Evolutionary conservation across 176 grass and related monocot species (phyloP).

Genomic region (Eragrostis nindensis): DNA sequence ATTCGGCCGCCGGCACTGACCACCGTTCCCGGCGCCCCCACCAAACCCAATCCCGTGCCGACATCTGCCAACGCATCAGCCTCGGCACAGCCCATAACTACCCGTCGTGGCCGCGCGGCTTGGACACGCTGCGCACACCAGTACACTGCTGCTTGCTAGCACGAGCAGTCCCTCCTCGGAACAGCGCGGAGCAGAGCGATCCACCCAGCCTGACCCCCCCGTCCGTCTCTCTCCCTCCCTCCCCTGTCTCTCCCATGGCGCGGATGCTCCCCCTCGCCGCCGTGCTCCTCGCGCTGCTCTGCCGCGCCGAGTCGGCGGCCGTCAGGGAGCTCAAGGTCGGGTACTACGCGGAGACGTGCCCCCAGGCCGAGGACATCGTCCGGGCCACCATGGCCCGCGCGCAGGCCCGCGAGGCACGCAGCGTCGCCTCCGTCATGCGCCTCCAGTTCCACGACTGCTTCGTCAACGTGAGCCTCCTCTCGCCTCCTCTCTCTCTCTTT

Average conservation of each 20-base stretch:
- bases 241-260: slow-evolving; percentile 34
- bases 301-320: slow-evolving; percentile 25
- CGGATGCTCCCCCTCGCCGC: background rate
- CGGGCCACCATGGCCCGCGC: slow-evolving; percentile 58
- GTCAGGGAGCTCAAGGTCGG: slow-evolving; percentile 55
- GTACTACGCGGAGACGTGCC: slow-evolving; percentile 88
- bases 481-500: too few relatives aligned
- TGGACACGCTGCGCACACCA: too few relatives aligned
- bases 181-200: background rate
- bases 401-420: slow-evolving; percentile 64
- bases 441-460: slow-evolving; percentile 99
- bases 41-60: background rate
- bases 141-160: background rate
- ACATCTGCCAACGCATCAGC: background rate
- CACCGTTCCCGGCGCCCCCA: too few relatives aligned
- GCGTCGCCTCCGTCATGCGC: slow-evolving; percentile 91
- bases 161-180: background rate
- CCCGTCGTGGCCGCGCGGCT: background rate
- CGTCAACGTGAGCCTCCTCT: slow-evolving; percentile 65
- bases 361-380: slow-evolving; percentile 71
- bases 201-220: too few relatives aligned
- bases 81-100: background rate
- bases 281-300: background rate
- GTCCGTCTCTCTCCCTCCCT: background rate
- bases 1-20: background rate